Conservation (phyloP, 2,329 filamentous ascomycete species). For the Apiospora koreana region DNA sequence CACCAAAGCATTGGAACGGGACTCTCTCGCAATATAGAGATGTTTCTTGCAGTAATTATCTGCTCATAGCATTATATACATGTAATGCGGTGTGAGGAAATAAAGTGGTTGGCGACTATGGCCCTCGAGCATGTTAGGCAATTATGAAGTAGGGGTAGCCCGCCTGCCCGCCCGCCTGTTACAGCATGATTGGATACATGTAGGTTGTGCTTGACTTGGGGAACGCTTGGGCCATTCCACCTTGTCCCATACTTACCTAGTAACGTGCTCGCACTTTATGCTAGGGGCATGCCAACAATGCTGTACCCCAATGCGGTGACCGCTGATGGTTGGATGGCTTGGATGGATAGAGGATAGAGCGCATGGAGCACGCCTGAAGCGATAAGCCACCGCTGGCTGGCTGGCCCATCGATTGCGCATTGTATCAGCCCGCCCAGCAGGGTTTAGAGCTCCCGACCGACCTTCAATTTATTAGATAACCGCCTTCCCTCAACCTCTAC, state of each 20-base stretch:
- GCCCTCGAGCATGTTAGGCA: neutral
- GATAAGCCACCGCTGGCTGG: neutral
- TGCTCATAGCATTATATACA: neutral
- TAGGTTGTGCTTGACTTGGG: neutral
- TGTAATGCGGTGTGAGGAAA: neutral
- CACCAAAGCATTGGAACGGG: neutral
- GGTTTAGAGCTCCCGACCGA: neutral
- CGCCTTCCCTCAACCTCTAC: neutral
- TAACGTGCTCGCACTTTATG: neutral
- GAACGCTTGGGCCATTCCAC: neutral
- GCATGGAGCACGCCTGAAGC: neutral
- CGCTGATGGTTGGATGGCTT: neutral
- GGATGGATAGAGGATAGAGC: neutral
- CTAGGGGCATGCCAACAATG: neutral
- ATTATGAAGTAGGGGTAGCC: neutral
- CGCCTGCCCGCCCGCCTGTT: neutral
- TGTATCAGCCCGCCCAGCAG: neutral
- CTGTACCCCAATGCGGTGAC: neutral
- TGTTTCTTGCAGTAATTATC: neutral
- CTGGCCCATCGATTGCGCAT: neutral
- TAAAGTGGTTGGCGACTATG: neutral
- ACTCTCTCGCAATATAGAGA: neutral
- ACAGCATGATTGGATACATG: neutral
- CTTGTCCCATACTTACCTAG: neutral
- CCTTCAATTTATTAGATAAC: conserved; percentile 6